Evolutionary conservation across 2,329 filamentous ascomycete genomes (phyloP).

Genomic region (Pseudocercospora fijiensis): DNA sequence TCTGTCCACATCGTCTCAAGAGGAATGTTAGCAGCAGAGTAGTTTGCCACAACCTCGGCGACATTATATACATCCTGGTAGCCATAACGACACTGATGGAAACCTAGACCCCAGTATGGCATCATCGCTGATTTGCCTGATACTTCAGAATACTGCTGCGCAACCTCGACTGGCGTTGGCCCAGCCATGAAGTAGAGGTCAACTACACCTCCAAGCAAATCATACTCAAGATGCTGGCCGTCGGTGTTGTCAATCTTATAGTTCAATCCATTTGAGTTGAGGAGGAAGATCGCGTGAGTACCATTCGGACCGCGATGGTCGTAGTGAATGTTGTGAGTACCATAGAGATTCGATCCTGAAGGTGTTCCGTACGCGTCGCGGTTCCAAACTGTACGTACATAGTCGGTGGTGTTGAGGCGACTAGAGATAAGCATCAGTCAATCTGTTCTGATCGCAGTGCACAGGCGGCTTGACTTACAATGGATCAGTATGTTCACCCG

Average conservation of each 20-base stretch:
- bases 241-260: constrained; percentile 67
- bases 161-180: constrained; percentile 47
- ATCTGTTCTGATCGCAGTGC: neutral
- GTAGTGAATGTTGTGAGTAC: constrained; percentile 72
- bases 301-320: constrained; percentile 61
- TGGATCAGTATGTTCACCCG: constrained; percentile 74
- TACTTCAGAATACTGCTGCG: constrained; percentile 52
- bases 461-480: constrained; percentile 28
- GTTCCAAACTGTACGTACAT: constrained; percentile 69
- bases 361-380: constrained; percentile 65
- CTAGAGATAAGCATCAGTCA: constrained; percentile 8
- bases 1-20: constrained; percentile 51
- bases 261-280: constrained; percentile 75
- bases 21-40: constrained; percentile 63
- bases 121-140: constrained; percentile 51
- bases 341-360: constrained; percentile 65
- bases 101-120: constrained; percentile 55
- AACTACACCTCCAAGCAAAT: constrained; percentile 71
- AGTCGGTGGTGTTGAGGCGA: constrained; percentile 63
- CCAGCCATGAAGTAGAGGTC: constrained; percentile 60
- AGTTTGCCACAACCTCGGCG: constrained; percentile 65
- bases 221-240: constrained; percentile 74
- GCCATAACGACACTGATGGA: constrained; percentile 53
- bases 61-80: constrained; percentile 62
- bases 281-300: constrained; percentile 65